Evolutionary conservation across 2,329 filamentous ascomycete genomes (phyloP), one percentile per base, ranked within the genome.

Genomic region (Lachnellula arida): DNA sequence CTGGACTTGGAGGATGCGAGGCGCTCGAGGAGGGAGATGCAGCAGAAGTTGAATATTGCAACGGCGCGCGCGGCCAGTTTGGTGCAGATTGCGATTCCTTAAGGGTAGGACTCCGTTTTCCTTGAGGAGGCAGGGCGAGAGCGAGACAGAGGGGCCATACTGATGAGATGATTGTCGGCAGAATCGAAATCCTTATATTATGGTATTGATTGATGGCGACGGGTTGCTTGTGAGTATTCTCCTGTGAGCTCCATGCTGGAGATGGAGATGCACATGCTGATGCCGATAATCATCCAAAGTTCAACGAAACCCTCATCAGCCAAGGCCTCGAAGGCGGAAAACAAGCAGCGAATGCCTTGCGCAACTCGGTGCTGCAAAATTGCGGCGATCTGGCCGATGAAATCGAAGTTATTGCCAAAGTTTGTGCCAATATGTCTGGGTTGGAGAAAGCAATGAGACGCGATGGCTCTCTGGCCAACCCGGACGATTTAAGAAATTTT

Each of bases 191-290:
- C 75, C 79, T 42, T 87, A 87, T 67, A 74, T 85, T 64, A 70
- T 81, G 60, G 76, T 85, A 40, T 67, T 86, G 61, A 79, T 87
- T 62, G 84, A 87, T 67, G 84, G 83, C 39, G 79, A 87, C 67
- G 81, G 81, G 46, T 75, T 85, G 56, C 72, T 85, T 68, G 83
- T 86, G 66, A 68, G 75, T 61, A 19, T 19, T 22, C 51, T 46
- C 25, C 7, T 12, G 43, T 51, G 65, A 50, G 39, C 50, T 44
- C 54, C 28, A 11, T 11, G 28, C 3, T 11, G 11, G 28, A 32
- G 9, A 32, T 3, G 9, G 9, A 32, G 25, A 32, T 43, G 52
- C 22, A 32, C 5, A 32, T 43, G 52, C 22, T 49, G 39, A 51
- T 15, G 51, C 55, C 57, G 51, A 60, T 55, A 51, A 54, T 57